Base-by-base conservation (phyloP, 2,329 filamentous ascomycete genomes). In the Colletotrichum simmondsii region DNA sequence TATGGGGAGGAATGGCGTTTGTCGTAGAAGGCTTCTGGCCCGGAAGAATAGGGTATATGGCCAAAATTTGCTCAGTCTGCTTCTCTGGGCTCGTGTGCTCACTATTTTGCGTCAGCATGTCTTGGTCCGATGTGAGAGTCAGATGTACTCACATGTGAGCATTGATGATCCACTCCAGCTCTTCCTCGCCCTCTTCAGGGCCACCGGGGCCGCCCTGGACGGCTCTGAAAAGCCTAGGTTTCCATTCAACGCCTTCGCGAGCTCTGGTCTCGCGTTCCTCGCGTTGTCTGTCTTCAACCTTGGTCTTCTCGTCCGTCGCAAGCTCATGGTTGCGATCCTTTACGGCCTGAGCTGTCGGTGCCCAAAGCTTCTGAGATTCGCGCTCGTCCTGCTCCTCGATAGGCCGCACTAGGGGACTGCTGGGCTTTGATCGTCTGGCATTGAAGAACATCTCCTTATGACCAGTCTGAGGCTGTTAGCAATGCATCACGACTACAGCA, bases 251-350 rank as follows among this genome's bases (percentile, higher is more conserved):
- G 14, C 93, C 93, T 12, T 95, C 92, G 60, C 95, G 92, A 37
- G 90, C 90, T 77, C 97, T 89, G 78, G 91, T 91, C 22, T 95
- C 93, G 2, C 97, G 95, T 79, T 98, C 96, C 75, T 95, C 92
- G 78, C 97, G 90, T 83, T 99, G 97, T 79, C 90, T 92, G 78
- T 98, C 96, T 81, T 99, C 97, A 72, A 99, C 94, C 81, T 93
- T 94, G n/a, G 94, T 95, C 86, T 99, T 99, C 80, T 98, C 96
- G 75, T 97, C 94, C 0, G 97, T 99, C 4, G 97, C 97, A 10
- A 93, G 84, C 76, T 94, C 93, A 78, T 99, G 97, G 77, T 99
- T 95, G 71, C 92, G 91, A 61, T 93, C 92, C 79, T 92, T 93
- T 74, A 99, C 92, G 0, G 96, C 97, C 76, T 92, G 88, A 10